Percentiles rank a stretch among this genome's conserved stretches.
phyloP scores from a whole-genome alignment of 106 monocot genomes.

The Apostasia ramifera region DNA sequence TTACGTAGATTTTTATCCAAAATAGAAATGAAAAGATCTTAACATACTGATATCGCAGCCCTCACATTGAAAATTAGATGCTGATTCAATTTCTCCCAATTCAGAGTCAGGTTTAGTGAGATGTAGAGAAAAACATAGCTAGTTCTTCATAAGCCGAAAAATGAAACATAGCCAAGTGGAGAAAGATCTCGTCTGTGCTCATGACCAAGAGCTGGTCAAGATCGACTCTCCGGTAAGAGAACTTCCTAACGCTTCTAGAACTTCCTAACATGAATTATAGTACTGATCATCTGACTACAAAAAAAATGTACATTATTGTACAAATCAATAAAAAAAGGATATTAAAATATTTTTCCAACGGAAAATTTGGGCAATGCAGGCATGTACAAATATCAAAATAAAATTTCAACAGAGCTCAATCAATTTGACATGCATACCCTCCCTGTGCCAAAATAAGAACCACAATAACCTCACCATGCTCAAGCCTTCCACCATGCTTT shows the following conservation, averaged over 20 bases:
- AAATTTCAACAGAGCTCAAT: not conserved
- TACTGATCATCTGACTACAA: conserved; percentile 9
- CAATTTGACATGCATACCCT: conserved; percentile 24
- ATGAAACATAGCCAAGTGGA: no score
- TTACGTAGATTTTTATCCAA: no score
- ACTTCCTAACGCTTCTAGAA: conserved; percentile 4
- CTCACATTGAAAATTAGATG: no score
- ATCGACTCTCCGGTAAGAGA: not conserved
- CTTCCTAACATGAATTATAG: conserved; percentile 11
- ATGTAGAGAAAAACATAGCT: no score
- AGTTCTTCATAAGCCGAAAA: no score
- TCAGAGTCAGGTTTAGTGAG: no score
- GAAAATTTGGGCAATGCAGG: not conserved
- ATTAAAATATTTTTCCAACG: not conserved
- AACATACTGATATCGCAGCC: no score
- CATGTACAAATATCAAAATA: not conserved
- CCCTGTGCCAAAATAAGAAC: conserved; percentile 95
- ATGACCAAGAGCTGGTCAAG: not conserved
- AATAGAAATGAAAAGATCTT: no score
- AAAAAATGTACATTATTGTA: not conserved
- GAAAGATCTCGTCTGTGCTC: not conserved
- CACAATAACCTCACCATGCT: conserved; percentile 93
- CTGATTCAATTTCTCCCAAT: no score
- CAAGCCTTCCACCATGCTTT: conserved; percentile 94
- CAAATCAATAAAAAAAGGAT: not conserved